These are phyloP conservation scores for Alternaria arborescens DNA, from an alignment of 2,329 filamentous ascomycete species.

Conservation along the genomic window DNA sequence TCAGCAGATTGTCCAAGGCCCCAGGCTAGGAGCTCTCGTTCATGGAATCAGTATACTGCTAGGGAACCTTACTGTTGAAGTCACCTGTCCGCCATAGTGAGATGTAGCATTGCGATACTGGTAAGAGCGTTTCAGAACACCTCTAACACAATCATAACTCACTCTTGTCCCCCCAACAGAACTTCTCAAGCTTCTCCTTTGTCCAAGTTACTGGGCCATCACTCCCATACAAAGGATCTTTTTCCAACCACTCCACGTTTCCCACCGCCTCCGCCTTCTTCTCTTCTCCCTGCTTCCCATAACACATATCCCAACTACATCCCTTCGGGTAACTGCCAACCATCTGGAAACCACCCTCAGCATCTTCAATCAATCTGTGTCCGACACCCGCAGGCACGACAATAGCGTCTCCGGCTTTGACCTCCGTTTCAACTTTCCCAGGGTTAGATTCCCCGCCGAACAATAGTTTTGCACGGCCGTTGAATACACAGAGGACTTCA, in stretches of 20 bases:
- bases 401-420: constrained; percentile 69
- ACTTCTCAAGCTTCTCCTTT: constrained; percentile 26
- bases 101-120: too few species aligned
- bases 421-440: constrained; percentile 62
- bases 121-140: fast-evolving
- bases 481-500: constrained; percentile 69
- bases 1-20: too few species aligned
- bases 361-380: constrained; percentile 69
- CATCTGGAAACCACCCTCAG: constrained; percentile 68
- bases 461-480: constrained; percentile 67
- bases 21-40: too few species aligned
- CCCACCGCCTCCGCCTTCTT: constrained; percentile 60
- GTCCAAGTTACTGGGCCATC: constrained; percentile 38
- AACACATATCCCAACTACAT: constrained; percentile 73
- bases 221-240: constrained; percentile 62
- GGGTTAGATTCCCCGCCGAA: constrained; percentile 73
- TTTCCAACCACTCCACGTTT: constrained; percentile 64
- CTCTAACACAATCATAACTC: constrained; percentile 4
- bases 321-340: constrained; percentile 70
- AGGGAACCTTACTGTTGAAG: too few species aligned
- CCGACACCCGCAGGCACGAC: constrained; percentile 72
- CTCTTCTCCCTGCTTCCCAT: constrained; percentile 67
- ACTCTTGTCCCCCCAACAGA: background rate
- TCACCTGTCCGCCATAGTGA: too few species aligned
- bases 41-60: too few species aligned